These are phyloP conservation scores for Berberis vulgaris DNA, from an alignment of 164 flowering plant genomes.

Conservation along the genomic window DNA sequence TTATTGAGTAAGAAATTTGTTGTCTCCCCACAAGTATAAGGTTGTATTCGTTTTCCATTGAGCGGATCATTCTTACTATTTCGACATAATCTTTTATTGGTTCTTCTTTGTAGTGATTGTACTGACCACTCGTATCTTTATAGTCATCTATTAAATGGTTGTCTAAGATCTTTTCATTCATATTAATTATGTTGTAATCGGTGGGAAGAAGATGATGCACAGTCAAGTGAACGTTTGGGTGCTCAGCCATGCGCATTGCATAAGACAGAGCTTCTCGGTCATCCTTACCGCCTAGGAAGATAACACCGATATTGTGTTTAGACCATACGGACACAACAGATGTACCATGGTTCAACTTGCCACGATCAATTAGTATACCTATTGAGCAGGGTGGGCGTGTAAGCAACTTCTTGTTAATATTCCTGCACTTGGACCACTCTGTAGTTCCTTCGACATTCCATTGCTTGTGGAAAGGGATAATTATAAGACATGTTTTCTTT, in stretches of 20 bases:
- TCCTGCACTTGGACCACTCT: not conserved
- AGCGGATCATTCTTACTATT: conserved; percentile 8
- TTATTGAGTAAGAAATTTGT: conserved; percentile 16
- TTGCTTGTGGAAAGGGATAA: conserved; percentile 50
- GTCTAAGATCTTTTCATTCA: conserved; percentile 20
- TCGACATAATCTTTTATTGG: conserved; percentile 28
- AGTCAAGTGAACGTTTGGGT: too few relatives aligned
- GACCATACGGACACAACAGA: conserved; percentile 12
- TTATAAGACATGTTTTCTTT: conserved; percentile 22
- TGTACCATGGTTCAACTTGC: not conserved
- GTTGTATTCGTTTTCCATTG: conserved; percentile 18
- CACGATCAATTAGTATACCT: conserved; percentile 42
- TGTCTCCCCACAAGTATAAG: conserved; percentile 38
- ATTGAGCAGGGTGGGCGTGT: conserved; percentile 42
- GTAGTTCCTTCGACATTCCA: conserved; percentile 30
- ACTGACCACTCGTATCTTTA: conserved; percentile 10
- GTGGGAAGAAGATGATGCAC: conserved; percentile 25
- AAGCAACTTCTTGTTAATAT: conserved; percentile 29
- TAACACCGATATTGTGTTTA: conserved; percentile 17
- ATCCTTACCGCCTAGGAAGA: conserved; percentile 45
- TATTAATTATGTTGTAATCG: conserved; percentile 16
- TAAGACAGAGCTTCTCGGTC: conserved; percentile 37
- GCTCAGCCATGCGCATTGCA: too few relatives aligned
- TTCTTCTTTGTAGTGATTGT: conserved; percentile 26
- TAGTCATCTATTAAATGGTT: conserved; percentile 19